Conservation (phyloP, 805 yeast species). For the Wickerhamiella bombiphila region DNA sequence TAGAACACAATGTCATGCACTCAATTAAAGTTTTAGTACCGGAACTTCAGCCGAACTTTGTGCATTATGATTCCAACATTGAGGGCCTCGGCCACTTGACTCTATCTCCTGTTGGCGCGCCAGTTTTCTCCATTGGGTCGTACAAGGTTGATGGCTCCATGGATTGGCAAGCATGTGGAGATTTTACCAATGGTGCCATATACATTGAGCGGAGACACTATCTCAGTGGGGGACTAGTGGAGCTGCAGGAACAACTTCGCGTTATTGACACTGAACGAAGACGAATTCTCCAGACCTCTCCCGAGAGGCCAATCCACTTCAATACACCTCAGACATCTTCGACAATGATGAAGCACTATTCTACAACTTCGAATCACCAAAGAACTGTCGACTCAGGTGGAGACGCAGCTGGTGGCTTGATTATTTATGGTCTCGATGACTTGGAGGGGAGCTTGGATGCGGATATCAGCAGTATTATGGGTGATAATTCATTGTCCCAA, state of each 20-base stretch:
- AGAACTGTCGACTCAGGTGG: too few species aligned
- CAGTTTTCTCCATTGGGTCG: not conserved
- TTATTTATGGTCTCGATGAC: too few species aligned
- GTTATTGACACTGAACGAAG: not conserved
- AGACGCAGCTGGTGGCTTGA: too few species aligned
- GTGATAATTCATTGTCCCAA: too few species aligned
- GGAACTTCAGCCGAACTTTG: not conserved
- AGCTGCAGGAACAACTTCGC: not conserved
- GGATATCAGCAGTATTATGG: too few species aligned
- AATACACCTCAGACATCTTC: too few species aligned
- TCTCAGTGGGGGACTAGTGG: not conserved
- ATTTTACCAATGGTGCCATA: constrained; percentile 2
- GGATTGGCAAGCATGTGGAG: constrained; percentile 3
- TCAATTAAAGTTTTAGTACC: not conserved
- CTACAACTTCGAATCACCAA: too few species aligned
- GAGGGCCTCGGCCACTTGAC: not conserved
- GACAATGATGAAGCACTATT: too few species aligned
- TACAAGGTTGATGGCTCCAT: not conserved
- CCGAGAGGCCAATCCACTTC: too few species aligned
- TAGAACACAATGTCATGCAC: not conserved
- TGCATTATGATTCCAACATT: not conserved
- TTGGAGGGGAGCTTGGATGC: too few species aligned
- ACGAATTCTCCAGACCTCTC: not conserved
- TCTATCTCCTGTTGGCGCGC: not conserved
- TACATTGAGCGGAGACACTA: not conserved